Conservation (phyloP, 2,329 filamentous ascomycete species). For the Fusarium oxysporum region DNA sequence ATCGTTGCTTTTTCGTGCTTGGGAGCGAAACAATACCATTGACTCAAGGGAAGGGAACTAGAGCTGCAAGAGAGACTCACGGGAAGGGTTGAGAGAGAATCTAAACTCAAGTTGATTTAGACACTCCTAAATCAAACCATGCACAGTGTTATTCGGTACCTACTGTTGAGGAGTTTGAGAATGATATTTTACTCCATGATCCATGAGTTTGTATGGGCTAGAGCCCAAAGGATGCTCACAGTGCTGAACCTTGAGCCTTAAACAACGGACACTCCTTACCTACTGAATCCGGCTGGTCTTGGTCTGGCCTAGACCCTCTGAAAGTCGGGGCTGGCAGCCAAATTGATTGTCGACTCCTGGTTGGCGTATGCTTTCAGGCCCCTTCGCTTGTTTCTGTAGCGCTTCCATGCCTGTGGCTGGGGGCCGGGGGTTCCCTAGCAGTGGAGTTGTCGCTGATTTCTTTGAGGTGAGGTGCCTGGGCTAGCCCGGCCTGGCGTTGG, state of each 20-base stretch:
- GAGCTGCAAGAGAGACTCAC: neutral
- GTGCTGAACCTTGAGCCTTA: conserved; percentile 22
- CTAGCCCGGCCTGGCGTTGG: conserved; percentile 8
- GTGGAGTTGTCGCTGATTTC: conserved; percentile 33
- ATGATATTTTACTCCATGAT: neutral
- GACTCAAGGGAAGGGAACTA: conserved; percentile 10
- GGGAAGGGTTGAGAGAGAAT: conserved; percentile 5
- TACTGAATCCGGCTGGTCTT: conserved; percentile 39
- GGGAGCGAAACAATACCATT: conserved; percentile 16
- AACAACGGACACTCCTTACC: conserved; percentile 11
- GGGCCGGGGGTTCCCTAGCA: conserved; percentile 23
- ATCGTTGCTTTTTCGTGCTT: conserved; percentile 18
- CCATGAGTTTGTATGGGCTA: neutral
- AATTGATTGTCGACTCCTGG: conserved; percentile 23
- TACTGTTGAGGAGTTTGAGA: neutral
- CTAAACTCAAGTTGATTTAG: conserved; percentile 3
- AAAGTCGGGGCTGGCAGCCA: conserved; percentile 24
- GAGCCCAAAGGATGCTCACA: neutral
- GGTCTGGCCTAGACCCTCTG: conserved; percentile 32
- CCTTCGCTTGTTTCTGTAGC: conserved; percentile 40
- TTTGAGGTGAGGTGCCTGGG: conserved; percentile 20
- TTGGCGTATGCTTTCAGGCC: conserved; percentile 27
- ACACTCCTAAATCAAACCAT: neutral
- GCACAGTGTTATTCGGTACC: conserved; percentile 11
- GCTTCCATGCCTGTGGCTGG: conserved; percentile 28